These are phyloP conservation scores for Pseudofabraea citricarpa DNA, from an alignment of 2,329 filamentous ascomycete genomes.

Conservation along the genomic window DNA sequence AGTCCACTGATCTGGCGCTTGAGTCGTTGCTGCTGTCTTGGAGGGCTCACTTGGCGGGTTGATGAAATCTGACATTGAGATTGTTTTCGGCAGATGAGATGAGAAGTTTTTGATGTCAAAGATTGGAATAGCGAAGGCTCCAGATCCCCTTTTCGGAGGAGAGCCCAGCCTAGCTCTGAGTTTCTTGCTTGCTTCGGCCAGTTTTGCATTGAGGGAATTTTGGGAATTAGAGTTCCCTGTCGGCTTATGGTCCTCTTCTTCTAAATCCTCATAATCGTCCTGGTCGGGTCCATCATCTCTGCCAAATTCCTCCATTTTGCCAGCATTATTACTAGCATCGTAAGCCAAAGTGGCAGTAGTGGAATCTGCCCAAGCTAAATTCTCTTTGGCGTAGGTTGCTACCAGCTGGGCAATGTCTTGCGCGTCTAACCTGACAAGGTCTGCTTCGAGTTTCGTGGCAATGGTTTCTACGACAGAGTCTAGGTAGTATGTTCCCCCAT, in stretches of 20 bases:
- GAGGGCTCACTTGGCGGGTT: neutral
- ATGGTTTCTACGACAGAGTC: slow-evolving; percentile 58
- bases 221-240: neutral
- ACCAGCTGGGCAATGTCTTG: slow-evolving; percentile 66
- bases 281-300: slow-evolving; percentile 39
- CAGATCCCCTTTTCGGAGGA: neutral
- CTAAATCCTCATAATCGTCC: slow-evolving; percentile 35
- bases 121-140: neutral
- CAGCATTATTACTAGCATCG: slow-evolving; percentile 48
- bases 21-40: neutral
- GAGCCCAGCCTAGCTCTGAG: neutral
- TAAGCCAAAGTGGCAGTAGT: slow-evolving; percentile 52
- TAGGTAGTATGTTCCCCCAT: slow-evolving; percentile 48
- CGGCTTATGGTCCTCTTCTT: slow-evolving; percentile 23
- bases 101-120: neutral
- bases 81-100: neutral
- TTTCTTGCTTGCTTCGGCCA: neutral
- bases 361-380: slow-evolving; percentile 39
- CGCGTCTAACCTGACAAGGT: slow-evolving; percentile 64
- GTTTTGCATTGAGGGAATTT: neutral
- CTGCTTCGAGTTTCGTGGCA: slow-evolving; percentile 56
- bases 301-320: slow-evolving; percentile 44
- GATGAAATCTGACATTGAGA: neutral
- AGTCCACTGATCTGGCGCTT: slow-evolving; percentile 51
- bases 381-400: slow-evolving; percentile 65